Evolutionary conservation across 2,329 filamentous ascomycete genomes (phyloP).

Genomic region (Aphanoascus verrucosus): DNA sequence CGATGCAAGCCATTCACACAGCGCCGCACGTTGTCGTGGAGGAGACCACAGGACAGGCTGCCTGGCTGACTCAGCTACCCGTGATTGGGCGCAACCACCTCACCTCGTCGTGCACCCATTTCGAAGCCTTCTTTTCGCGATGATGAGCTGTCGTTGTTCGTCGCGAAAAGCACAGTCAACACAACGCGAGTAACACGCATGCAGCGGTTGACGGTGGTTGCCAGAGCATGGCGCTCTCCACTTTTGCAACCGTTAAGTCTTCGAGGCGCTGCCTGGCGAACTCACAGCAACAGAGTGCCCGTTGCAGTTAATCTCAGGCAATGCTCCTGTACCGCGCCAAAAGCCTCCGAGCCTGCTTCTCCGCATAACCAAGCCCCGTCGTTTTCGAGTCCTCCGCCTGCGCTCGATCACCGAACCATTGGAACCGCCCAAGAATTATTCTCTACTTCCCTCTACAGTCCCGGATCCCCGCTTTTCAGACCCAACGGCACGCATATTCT

Average conservation of each 20-base stretch:
- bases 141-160: not conserved
- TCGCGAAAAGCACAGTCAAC: not conserved
- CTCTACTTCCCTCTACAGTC: conserved; percentile 66
- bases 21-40: too few relatives aligned
- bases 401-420: conserved; percentile 42
- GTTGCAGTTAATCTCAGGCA: conserved; percentile 11
- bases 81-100: too few relatives aligned
- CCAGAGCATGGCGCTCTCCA: conserved; percentile 14
- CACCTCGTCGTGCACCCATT: too few relatives aligned
- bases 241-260: conserved; percentile 1
- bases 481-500: conserved; percentile 74
- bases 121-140: too few relatives aligned
- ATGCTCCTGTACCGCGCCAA: conserved; percentile 24
- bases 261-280: conserved; percentile 1
- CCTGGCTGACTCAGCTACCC: not conserved
- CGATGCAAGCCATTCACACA: too few relatives aligned
- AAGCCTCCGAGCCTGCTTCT: conserved; percentile 9
- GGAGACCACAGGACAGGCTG: too few relatives aligned
- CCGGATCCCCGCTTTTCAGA: conserved; percentile 74
- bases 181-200: conserved; percentile 1
- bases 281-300: conserved; percentile 13
- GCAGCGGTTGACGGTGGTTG: conserved; percentile 13
- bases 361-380: conserved; percentile 9
- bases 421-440: conserved; percentile 59
- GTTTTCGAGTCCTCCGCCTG: conserved; percentile 24